These are phyloP conservation scores for Linanthus parryae DNA, from an alignment of 148 eudicot genomes.

Conservation along the genomic window DNA sequence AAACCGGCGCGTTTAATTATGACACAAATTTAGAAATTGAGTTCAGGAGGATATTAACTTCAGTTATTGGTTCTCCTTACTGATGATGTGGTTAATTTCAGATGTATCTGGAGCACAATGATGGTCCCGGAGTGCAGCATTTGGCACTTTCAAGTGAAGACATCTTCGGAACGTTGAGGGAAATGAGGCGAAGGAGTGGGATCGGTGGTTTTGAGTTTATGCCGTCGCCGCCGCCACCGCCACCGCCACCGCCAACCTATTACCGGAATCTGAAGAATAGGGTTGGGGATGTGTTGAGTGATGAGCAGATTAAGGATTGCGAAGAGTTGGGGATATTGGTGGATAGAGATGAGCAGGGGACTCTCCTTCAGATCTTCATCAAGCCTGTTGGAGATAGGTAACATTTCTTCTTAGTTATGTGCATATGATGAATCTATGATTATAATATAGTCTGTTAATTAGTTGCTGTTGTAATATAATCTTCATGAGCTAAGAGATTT, in stretches of 20 bases:
- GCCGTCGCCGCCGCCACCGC: too few relatives aligned
- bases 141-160: slow-evolving; percentile 70
- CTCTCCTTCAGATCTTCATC: slow-evolving; percentile 88
- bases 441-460: too few relatives aligned
- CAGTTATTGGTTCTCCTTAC: too few relatives aligned
- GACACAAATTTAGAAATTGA: too few relatives aligned
- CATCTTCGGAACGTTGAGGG: slow-evolving; percentile 71
- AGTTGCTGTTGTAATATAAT: too few relatives aligned
- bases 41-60: too few relatives aligned
- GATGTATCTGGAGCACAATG: slow-evolving; percentile 92
- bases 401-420: too few relatives aligned
- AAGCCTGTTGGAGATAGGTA: slow-evolving; percentile 96
- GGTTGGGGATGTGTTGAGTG: slow-evolving; percentile 58
- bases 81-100: too few relatives aligned
- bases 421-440: too few relatives aligned
- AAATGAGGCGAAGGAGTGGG: slow-evolving; percentile 77
- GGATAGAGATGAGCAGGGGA: slow-evolving; percentile 93
- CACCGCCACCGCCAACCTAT: slow-evolving; percentile 93
- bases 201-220: slow-evolving; percentile 94
- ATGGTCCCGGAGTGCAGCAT: slow-evolving; percentile 90
- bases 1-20: too few relatives aligned
- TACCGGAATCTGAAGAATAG: slow-evolving; percentile 64
- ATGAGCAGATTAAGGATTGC: slow-evolving; percentile 80
- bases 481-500: too few relatives aligned
- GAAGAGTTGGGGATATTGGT: slow-evolving; percentile 91